Conservation (phyloP, 1,284 basidiomycete genomes). For the Rhodotorula sp. region DNA sequence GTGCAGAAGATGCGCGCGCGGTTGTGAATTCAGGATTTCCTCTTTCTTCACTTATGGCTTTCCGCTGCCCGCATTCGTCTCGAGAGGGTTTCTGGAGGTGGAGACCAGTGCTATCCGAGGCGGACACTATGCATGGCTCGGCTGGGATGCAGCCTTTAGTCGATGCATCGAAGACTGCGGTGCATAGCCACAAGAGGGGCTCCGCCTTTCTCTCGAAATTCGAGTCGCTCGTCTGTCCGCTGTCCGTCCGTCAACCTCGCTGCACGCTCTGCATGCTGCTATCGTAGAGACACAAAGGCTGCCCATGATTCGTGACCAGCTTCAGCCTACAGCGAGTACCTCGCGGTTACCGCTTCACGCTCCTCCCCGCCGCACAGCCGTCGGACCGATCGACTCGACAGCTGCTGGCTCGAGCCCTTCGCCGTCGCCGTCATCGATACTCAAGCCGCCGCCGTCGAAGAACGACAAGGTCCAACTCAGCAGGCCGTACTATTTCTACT, state of each 20-base stretch:
- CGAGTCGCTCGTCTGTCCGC: background rate
- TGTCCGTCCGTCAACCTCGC: background rate
- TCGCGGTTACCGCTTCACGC: background rate
- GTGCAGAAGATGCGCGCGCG: background rate
- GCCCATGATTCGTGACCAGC: no score
- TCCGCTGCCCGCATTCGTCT: background rate
- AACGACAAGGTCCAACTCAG: background rate
- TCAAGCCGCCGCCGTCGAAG: no score
- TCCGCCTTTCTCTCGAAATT: background rate
- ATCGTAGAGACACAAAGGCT: no score
- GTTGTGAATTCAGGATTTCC: background rate
- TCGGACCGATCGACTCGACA: background rate
- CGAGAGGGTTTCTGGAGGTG: background rate
- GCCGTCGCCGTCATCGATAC: background rate
- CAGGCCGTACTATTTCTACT: constrained; percentile 21
- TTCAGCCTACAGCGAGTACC: background rate
- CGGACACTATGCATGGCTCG: background rate
- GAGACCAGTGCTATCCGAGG: no score
- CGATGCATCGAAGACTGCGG: background rate
- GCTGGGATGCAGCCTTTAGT: background rate
- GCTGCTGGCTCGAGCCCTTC: background rate
- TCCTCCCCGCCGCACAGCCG: background rate
- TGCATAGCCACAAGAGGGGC: background rate
- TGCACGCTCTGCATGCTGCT: no score
- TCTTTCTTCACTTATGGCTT: background rate